phyloP scores from a whole-genome alignment of 441 rosid genomes.

The Mallotus japonicus region DNA sequence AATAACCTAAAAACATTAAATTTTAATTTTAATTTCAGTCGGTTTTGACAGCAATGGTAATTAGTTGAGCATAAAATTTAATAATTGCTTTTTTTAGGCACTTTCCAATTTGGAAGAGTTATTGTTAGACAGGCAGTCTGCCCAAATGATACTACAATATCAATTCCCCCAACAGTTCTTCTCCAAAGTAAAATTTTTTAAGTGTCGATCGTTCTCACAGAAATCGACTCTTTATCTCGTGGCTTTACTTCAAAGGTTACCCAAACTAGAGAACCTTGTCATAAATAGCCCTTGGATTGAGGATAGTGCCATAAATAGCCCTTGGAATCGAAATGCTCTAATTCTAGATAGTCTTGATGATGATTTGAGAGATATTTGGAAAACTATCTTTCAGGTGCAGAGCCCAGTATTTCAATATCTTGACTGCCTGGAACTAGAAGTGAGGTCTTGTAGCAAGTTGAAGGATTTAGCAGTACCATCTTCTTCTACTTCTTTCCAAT shows the following conservation, averaged over 20 bases:
- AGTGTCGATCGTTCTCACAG: constrained; percentile 12
- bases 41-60: no score
- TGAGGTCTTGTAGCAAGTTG: constrained; percentile 1
- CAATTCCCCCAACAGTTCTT: constrained; percentile 13
- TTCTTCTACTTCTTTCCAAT: constrained; percentile 9
- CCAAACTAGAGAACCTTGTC: constrained; percentile 19
- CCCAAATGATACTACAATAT: constrained; percentile 1
- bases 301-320: no score
- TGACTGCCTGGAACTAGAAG: background rate
- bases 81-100: background rate
- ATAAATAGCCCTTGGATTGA: background rate
- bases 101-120: constrained; percentile 26
- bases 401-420: constrained; percentile 12
- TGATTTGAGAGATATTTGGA: no score
- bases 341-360: no score
- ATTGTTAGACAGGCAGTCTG: constrained; percentile 10
- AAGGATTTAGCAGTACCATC: constrained; percentile 3
- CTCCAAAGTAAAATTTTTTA: constrained; percentile 2
- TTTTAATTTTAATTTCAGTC: no score
- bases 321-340: no score
- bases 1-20: no score
- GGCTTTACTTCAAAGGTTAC: constrained; percentile 23
- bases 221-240: constrained; percentile 14
- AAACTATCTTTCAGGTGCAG: background rate
- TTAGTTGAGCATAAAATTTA: no score